Evolutionary conservation across 306 rosid genomes (phyloP).

Genomic region (Pueraria montana): DNA sequence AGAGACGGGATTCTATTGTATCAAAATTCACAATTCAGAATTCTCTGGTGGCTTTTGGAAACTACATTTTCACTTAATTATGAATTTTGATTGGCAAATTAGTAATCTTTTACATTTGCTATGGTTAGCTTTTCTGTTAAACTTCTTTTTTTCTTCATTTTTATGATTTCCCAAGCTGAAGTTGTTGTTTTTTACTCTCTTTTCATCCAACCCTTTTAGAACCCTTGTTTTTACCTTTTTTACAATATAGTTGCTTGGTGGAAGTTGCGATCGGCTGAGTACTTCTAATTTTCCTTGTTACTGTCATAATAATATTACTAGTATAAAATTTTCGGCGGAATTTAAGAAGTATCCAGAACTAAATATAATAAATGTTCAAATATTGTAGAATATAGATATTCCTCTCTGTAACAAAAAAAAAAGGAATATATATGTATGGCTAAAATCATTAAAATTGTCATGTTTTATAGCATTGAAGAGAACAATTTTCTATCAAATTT

Average conservation of each 20-base stretch:
- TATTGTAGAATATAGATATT: background rate
- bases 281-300: background rate
- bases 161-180: background rate
- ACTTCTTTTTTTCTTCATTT: background rate
- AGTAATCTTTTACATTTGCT: background rate
- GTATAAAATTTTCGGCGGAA: background rate
- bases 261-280: constrained; percentile 30
- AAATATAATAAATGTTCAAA: background rate
- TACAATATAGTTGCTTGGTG: background rate
- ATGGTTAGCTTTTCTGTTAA: background rate
- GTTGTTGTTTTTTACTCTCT: background rate
- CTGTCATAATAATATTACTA: constrained; percentile 16
- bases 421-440: background rate
- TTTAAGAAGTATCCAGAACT: background rate
- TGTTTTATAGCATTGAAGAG: background rate
- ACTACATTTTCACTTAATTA: constrained; percentile 34
- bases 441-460: background rate
- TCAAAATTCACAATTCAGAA: background rate
- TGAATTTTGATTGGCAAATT: constrained; percentile 5
- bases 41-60: background rate
- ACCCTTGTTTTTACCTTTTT: constrained; percentile 10
- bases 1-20: background rate
- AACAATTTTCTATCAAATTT: constrained; percentile 9
- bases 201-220: background rate
- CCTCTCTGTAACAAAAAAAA: too few species aligned